A percentile compares a stretch with the other conserved stretches of the same genome.
These are phyloP conservation scores for Hanseniaspora thailandica DNA, from an alignment of 805 yeast genomes.

Conservation along the genomic window DNA sequence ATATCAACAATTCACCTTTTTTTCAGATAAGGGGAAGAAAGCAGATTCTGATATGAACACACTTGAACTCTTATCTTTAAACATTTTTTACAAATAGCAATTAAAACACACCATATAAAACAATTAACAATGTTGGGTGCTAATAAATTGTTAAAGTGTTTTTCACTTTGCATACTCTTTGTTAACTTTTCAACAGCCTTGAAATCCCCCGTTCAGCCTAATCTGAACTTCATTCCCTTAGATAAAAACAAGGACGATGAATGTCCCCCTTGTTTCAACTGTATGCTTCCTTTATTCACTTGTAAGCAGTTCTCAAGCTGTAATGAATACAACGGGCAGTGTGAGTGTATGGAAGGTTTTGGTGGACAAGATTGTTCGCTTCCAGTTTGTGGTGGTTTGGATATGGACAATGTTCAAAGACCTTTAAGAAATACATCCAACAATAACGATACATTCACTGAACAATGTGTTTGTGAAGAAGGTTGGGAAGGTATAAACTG, in stretches of 20 bases:
- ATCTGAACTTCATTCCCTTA: background rate
- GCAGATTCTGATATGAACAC: too few relatives aligned
- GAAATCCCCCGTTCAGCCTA: background rate
- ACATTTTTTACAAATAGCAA: too few relatives aligned
- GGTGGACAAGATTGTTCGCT: constrained; percentile 86
- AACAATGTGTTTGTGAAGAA: constrained; percentile 54
- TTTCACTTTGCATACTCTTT: background rate
- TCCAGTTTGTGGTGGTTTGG: constrained; percentile 76
- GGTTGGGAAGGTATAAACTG: constrained; percentile 97
- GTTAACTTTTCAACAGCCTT: background rate
- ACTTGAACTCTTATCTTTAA: too few relatives aligned
- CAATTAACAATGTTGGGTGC: background rate
- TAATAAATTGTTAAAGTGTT: background rate
- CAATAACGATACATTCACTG: constrained; percentile 18
- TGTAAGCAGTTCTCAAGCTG: constrained; percentile 88
- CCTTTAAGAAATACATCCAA: constrained; percentile 46
- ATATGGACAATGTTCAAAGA: constrained; percentile 46
- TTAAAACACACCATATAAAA: background rate
- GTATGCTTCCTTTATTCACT: constrained; percentile 79
- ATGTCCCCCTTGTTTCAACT: constrained; percentile 90
- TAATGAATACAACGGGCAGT: constrained; percentile 75
- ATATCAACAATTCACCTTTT: too few relatives aligned
- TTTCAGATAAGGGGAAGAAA: background rate
- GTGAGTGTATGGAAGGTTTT: constrained; percentile 86
- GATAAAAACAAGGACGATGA: constrained; percentile 27